phyloP scores from a whole-genome alignment of 148 eudicot species.

The Nepenthes gracilis region DNA sequence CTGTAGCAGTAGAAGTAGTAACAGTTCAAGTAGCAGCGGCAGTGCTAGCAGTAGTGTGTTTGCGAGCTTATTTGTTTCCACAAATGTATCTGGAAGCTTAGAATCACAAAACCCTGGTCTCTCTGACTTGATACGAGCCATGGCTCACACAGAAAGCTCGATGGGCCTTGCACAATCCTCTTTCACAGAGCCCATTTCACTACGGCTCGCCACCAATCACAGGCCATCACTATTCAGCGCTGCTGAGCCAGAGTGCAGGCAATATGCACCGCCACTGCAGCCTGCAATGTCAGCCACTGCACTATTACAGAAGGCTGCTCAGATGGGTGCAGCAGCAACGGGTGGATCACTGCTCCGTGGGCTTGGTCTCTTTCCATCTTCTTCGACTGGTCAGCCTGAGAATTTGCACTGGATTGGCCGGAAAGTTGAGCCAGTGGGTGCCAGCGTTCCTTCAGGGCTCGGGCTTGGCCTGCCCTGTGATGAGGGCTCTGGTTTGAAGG shows the following conservation, averaged over 20 bases:
- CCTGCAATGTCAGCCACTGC: constrained; percentile 97
- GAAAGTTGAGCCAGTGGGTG: constrained; percentile 36
- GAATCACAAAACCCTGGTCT: constrained; percentile 46
- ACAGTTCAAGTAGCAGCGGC: constrained; percentile 36
- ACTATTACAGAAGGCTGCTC: constrained; percentile 91
- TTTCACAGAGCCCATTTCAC: constrained; percentile 50
- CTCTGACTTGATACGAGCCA: constrained; percentile 38
- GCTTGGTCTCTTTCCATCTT: constrained; percentile 36
- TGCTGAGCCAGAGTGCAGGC: constrained; percentile 52
- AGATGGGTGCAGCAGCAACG: constrained; percentile 59
- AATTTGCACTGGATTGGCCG: constrained; percentile 27
- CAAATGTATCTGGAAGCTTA: constrained; percentile 39
- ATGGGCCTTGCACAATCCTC: constrained; percentile 31
- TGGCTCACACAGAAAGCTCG: constrained; percentile 35
- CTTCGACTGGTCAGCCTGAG: constrained; percentile 28
- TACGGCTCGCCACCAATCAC: constrained; percentile 66
- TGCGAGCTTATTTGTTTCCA: constrained; percentile 80
- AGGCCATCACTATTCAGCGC: constrained; percentile 51
- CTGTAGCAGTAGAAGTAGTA: constrained; percentile 33
- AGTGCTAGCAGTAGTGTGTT: constrained; percentile 55
- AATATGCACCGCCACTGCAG: constrained; percentile 59
- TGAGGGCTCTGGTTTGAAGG: constrained; percentile 63
- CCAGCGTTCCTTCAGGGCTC: constrained; percentile 35
- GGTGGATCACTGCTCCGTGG: constrained; percentile 75
- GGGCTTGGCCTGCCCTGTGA: constrained; percentile 61